Evolutionary conservation across 2,329 filamentous ascomycete genomes (phyloP).

Genomic region (Aureobasidium vineae): DNA sequence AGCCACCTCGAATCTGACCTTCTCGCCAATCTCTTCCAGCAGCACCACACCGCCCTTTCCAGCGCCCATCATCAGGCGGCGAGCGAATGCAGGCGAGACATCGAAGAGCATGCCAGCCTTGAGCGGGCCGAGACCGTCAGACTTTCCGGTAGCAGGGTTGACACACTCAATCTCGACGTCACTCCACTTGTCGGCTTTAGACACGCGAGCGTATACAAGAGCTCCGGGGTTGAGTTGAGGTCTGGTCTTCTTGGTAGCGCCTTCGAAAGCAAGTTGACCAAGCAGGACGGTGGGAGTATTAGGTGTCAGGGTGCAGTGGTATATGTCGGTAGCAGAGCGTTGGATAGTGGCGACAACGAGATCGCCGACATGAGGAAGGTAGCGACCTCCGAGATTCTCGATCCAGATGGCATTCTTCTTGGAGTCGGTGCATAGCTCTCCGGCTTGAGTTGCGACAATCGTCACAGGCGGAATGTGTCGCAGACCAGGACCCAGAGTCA

Average conservation of each 20-base stretch:
- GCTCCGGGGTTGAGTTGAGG: slow-evolving; percentile 72
- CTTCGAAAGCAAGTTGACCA: slow-evolving; percentile 88
- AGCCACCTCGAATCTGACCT: slow-evolving; percentile 86
- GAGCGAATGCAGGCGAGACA: slow-evolving; percentile 77
- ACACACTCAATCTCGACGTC: slow-evolving; percentile 91
- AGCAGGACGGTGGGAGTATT: slow-evolving; percentile 65
- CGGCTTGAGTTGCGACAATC: slow-evolving; percentile 66
- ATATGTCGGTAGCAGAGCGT: slow-evolving; percentile 71
- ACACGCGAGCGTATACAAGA: slow-evolving; percentile 84
- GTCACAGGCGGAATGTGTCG: slow-evolving; percentile 75
- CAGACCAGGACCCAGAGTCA: slow-evolving; percentile 81
- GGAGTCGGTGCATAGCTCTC: slow-evolving; percentile 64
- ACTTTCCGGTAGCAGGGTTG: slow-evolving; percentile 78
- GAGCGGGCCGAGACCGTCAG: slow-evolving; percentile 81
- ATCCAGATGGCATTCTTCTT: slow-evolving; percentile 77
- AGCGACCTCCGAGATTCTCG: slow-evolving; percentile 68
- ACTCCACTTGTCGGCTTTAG: slow-evolving; percentile 74
- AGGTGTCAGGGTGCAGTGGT: slow-evolving; percentile 72
- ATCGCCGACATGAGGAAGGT: slow-evolving; percentile 75
- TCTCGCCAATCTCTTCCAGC: slow-evolving; percentile 77
- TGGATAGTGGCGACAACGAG: slow-evolving; percentile 84
- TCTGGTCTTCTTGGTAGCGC: slow-evolving; percentile 85
- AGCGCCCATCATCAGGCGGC: slow-evolving; percentile 65
- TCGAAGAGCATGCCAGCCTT: slow-evolving; percentile 82
- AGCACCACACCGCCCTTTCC: slow-evolving; percentile 67